Percentiles rank a stretch among this genome's conserved stretches.
These are phyloP conservation scores for Fusarium euwallaceae DNA, from an alignment of 2,329 filamentous ascomycete species.

Conservation along the genomic window DNA sequence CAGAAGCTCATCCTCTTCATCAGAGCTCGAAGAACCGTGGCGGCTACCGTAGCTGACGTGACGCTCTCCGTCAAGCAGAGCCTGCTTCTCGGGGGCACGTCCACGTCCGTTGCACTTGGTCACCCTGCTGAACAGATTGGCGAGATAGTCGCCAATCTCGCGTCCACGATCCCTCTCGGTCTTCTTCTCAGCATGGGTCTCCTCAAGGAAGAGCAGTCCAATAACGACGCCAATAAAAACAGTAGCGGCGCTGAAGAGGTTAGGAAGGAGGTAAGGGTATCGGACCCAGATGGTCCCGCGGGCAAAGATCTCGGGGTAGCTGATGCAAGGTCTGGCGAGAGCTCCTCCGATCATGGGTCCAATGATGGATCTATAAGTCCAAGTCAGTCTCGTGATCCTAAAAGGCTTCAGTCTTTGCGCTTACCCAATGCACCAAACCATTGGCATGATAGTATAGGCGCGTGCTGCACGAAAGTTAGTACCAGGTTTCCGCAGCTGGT, in stretches of 20 bases:
- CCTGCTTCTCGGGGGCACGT: constrained; percentile 68
- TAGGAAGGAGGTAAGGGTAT: constrained; percentile 92
- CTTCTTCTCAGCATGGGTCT: constrained; percentile 90
- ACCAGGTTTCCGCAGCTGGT: neutral
- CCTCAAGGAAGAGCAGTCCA: constrained; percentile 89
- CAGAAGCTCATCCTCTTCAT: constrained; percentile 66
- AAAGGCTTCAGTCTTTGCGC: constrained; percentile 41
- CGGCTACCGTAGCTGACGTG: constrained; percentile 69
- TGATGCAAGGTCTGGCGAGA: constrained; percentile 86
- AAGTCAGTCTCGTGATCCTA: constrained; percentile 30
- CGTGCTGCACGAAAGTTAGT: constrained; percentile 70
- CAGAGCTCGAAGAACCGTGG: constrained; percentile 27
- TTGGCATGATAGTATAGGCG: constrained; percentile 97
- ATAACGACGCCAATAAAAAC: constrained; percentile 81
- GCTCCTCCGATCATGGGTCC: constrained; percentile 93
- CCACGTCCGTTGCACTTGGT: constrained; percentile 51
- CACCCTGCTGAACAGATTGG: constrained; percentile 56
- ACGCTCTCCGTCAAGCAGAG: constrained; percentile 73
- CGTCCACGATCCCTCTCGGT: constrained; percentile 80
- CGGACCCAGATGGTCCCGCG: constrained; percentile 83
- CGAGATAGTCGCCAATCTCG: constrained; percentile 80
- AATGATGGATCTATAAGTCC: constrained; percentile 79
- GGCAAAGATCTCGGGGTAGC: constrained; percentile 81
- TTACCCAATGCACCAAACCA: constrained; percentile 96
- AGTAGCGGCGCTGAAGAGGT: constrained; percentile 87